Evolutionary conservation across 257 asterid species (phyloP), one percentile per base, ranked within the genome.

Genomic region (Anisodus acutangulus): DNA sequence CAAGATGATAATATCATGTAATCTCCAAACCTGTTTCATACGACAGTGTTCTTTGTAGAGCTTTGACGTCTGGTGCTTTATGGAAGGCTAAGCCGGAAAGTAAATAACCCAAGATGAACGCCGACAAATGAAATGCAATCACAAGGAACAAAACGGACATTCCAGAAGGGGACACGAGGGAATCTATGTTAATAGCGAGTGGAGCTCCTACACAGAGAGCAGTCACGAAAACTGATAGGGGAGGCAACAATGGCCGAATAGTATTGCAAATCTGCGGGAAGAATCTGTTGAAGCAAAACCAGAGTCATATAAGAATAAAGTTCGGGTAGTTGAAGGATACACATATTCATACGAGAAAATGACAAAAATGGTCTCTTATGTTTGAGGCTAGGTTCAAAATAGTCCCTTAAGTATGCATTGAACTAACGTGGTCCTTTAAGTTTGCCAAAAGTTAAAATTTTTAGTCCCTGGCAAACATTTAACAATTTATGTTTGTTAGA

Each of bases 41-140:
- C 72, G 99, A 93, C 79, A 96, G 88, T 55, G 99, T 96, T 90
- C 99, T 92, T 84, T 96, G 98, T 85, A 94, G 90, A 87, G 97
- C 88, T 89, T 96, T 96, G 62, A 89, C 97, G 47, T 96, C 97
- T 12, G 95, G 95, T 37, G 81, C 82, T 83, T 90, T 88, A 59
- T 70, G 93, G 84, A 96, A 93, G 69, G 89, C 66, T 51, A 91
- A n/a, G 57, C 99, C 99, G 0, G 95, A 80, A 78, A 93, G 79
- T 55, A 86, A 59, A 86, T 90, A 95, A 31, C 98, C 99, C 60
- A 90, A 91, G 82, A 92, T 54, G 82, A 96, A 96, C 62, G 99
- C 98, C 1, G 96, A 87, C 47, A 91, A 47, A 90, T 94, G 99
- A 88, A 96, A 95, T n/a, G 91, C 89, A 87, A 91, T 88, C 88